phyloP scores from a whole-genome alignment of 352 stramenopile genomes.

The Phytophthora quininea region DNA sequence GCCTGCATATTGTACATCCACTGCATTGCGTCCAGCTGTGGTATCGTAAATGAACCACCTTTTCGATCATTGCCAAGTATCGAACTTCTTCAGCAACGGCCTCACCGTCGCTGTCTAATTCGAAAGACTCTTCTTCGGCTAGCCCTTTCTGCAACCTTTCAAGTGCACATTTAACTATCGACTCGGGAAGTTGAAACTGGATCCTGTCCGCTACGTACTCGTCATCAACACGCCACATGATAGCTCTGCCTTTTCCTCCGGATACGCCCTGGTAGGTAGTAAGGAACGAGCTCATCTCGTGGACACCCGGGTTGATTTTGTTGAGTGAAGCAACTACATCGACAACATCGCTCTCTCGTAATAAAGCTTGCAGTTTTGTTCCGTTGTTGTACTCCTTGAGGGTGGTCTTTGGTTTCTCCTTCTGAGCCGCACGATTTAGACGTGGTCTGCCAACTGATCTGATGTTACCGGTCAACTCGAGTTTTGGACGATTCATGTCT shows the following conservation, averaged over 20 bases:
- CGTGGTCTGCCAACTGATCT: neutral
- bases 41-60: neutral
- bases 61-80: constrained; percentile 4
- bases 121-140: neutral
- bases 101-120: constrained; percentile 9
- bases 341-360: neutral
- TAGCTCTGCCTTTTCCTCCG: neutral
- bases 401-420: neutral
- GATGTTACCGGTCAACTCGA: neutral
- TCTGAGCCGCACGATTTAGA: neutral
- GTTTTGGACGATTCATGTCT: neutral
- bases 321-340: neutral
- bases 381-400: neutral
- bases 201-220: neutral
- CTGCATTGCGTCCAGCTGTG: neutral
- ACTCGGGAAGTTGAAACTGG: neutral
- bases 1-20: neutral
- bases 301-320: neutral
- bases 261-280: neutral
- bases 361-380: neutral
- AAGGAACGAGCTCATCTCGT: neutral
- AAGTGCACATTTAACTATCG: neutral
- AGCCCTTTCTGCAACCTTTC: neutral
- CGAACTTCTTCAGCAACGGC: neutral
- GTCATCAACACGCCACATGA: neutral